Evolutionary conservation across 1,284 basidiomycete species (phyloP), one percentile per base, ranked within the genome.

Genomic region (Thelephora terrestris): DNA sequence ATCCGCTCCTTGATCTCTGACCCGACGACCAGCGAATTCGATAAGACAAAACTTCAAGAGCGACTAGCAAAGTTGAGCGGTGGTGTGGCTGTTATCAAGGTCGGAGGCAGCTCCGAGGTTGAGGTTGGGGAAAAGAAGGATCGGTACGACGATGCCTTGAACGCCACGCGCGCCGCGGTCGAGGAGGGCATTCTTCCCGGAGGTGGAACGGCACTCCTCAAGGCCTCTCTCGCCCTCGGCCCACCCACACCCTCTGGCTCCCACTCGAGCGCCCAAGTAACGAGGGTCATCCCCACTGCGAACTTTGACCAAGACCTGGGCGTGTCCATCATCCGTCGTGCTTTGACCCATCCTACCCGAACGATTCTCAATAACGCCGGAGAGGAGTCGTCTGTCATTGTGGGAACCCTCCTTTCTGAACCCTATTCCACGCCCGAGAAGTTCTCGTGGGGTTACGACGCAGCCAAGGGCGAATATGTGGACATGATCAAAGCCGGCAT

Each of bases 71-170:
- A 99, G 78, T 76, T 98, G 50, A 81, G 79, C 39, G 94, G 95
- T 50, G 94, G 95, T 73, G 94, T 98, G 47, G 95, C 94, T 25
- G 94, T 98, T 66, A 97, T 98, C 80, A 93, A 91, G 71, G 95
- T 98, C 56, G 95, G 95, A 52, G 95, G 95, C 40, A 74, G 83
- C 45, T 85, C 79, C 53, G 95, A 98, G 69, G 94, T 98, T 50
- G 95, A 98, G 71, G 95, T 98, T 55, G 80, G 94, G 16, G 95
- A 99, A 79, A 98, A 98, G 89, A 98, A 98, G 82, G 95, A 98
- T 68, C 79, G 94, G 47, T 98, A 96, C 66, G 95, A 99, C 61
- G 95, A 99, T 64, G 95, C 95, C 5, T 77, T 98, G 51, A 96
- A 96, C 67, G 93, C 93, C 17, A 98, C 95, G 5, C 88, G 95